phyloP scores from a whole-genome alignment of 805 yeast species.

The Teunomyces barrocoloradensis region DNA sequence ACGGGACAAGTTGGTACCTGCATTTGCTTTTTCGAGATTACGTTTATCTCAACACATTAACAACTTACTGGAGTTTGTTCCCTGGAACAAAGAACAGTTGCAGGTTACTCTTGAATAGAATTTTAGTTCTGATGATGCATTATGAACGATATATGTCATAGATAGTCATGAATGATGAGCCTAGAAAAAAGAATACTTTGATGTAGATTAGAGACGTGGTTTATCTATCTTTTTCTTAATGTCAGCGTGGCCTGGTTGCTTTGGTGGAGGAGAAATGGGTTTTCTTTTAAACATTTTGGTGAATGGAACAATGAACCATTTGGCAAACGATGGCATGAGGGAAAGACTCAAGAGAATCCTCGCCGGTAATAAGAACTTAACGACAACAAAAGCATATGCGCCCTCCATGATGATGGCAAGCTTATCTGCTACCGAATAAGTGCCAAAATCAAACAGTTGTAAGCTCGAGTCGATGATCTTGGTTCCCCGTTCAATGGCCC shows the following conservation, averaged over 20 bases:
- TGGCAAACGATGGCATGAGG: slow-evolving; percentile 59
- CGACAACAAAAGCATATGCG: slow-evolving; percentile 69
- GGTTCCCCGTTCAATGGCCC: slow-evolving; percentile 60
- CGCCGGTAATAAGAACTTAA: slow-evolving; percentile 57
- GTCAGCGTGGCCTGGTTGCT: not conserved
- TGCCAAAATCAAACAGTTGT: slow-evolving; percentile 31
- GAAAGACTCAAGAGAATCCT: slow-evolving; percentile 50
- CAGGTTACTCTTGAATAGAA: slow-evolving; percentile 32
- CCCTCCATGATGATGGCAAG: slow-evolving; percentile 63
- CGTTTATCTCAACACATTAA: slow-evolving; percentile 17
- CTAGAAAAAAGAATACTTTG: not conserved
- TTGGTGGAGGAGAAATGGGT: slow-evolving; percentile 4
- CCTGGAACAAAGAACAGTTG: slow-evolving; percentile 33
- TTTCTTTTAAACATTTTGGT: slow-evolving; percentile 21
- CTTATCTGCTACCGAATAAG: slow-evolving; percentile 47
- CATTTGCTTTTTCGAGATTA: slow-evolving; percentile 30
- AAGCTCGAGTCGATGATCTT: slow-evolving; percentile 54
- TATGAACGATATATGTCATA: slow-evolving; percentile 2
- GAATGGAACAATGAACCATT: slow-evolving; percentile 48
- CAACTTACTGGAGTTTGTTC: slow-evolving; percentile 36
- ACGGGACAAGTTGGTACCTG: slow-evolving; percentile 42
- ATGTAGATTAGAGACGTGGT: slow-evolving; percentile 25
- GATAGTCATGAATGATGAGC: slow-evolving; percentile 7
- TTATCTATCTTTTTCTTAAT: slow-evolving; percentile 26
- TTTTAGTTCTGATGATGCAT: slow-evolving; percentile 1